Conservation (phyloP, 2,329 filamentous ascomycete genomes). For the Cercospora brassicicola region DNA sequence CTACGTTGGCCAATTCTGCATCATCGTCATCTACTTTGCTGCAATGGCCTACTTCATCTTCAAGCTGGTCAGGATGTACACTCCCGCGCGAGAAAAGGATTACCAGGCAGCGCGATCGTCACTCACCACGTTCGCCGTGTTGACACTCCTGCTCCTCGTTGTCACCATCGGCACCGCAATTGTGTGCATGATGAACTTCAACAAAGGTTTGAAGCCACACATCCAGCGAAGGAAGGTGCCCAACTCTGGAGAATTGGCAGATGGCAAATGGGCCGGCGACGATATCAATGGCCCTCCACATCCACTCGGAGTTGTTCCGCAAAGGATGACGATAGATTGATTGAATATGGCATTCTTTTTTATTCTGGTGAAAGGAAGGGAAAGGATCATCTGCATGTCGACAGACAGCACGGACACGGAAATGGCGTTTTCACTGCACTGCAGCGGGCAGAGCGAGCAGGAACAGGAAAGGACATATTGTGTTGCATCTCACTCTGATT, state of each 20-base stretch:
- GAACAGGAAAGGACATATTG: neutral
- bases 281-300: conserved; percentile 32
- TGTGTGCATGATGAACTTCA: conserved; percentile 87
- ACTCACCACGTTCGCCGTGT: conserved; percentile 87
- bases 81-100: conserved; percentile 47
- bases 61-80: conserved; percentile 96
- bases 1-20: conserved; percentile 70
- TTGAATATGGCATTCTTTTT: neutral
- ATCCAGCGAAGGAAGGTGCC: conserved; percentile 52
- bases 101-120: conserved; percentile 81
- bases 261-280: conserved; percentile 27
- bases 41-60: conserved; percentile 95
- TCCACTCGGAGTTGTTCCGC: conserved; percentile 35
- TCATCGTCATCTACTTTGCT: conserved; percentile 82
- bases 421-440: neutral
- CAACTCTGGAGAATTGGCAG: conserved; percentile 21
- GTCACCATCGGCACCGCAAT: conserved; percentile 84
- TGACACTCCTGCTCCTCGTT: conserved; percentile 85
- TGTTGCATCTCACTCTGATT: neutral
- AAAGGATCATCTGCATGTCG: neutral
- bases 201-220: conserved; percentile 83
- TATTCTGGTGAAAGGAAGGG: neutral
- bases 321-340: conserved; percentile 51
- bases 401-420: neutral
- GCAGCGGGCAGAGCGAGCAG: neutral